phyloP scores from a whole-genome alignment of 225 moss, liverwort and hornwort species.

The Straminergon stramineum region DNA sequence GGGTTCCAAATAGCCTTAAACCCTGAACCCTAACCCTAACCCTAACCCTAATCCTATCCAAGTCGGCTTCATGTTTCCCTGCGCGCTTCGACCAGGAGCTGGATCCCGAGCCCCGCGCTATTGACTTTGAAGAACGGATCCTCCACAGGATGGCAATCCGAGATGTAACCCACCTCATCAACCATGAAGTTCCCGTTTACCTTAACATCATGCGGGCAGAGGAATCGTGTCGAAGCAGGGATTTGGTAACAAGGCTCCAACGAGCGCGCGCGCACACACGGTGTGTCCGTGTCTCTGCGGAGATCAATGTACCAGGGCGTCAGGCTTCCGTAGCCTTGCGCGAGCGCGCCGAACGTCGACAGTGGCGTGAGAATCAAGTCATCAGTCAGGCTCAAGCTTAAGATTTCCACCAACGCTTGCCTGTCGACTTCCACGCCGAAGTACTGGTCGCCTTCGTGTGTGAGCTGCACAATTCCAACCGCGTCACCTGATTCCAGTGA shows the following conservation, averaged over 20 bases:
- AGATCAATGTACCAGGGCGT: slow-evolving; percentile 68
- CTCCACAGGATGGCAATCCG: slow-evolving; percentile 31
- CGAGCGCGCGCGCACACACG: slow-evolving; percentile 36
- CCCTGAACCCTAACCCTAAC: not conserved
- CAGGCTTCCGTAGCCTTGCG: slow-evolving; percentile 59
- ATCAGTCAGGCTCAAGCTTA: slow-evolving; percentile 42
- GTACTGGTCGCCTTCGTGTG: slow-evolving; percentile 33
- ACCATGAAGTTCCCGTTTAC: slow-evolving; percentile 20
- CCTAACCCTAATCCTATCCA: not conserved
- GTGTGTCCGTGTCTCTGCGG: not conserved
- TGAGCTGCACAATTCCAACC: slow-evolving; percentile 40
- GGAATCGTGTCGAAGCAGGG: slow-evolving; percentile 8
- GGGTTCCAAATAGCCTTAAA: not conserved
- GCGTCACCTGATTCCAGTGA: slow-evolving; percentile 21
- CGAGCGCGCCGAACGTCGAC: slow-evolving; percentile 60
- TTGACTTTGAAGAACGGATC: slow-evolving; percentile 25
- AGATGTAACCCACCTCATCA: slow-evolving; percentile 18
- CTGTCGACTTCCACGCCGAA: slow-evolving; percentile 34
- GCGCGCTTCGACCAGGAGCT: not conserved
- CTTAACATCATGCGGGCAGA: slow-evolving; percentile 38
- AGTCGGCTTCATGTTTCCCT: not conserved
- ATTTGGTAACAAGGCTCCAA: slow-evolving; percentile 51
- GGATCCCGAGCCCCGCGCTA: slow-evolving; percentile 31
- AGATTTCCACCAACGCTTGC: slow-evolving; percentile 53
- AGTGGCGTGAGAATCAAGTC: slow-evolving; percentile 41